Conservation (phyloP, 2,329 filamentous ascomycete species). For the Colletotrichum spaethianum region DNA sequence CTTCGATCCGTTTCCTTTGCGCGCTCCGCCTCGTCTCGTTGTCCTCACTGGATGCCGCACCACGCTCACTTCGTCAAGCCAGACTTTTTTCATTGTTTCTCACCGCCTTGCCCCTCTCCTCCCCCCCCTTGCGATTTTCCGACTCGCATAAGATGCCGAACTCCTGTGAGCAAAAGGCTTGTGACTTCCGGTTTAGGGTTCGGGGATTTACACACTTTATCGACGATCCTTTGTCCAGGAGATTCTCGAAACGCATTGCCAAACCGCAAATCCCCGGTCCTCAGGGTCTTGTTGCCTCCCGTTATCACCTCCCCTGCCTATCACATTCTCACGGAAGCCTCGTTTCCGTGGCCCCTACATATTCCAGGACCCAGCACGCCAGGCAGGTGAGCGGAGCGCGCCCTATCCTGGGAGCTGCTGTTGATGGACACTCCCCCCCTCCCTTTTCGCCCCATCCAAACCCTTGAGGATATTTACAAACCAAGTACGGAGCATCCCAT, state of each 20-base stretch:
- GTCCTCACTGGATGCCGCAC: too few species aligned
- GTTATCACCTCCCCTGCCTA: neutral
- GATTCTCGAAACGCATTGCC: constrained; percentile 37
- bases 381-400: constrained; percentile 16
- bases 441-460: neutral
- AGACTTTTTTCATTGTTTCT: neutral
- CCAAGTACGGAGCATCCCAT: neutral
- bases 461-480: constrained; percentile 28
- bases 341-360: constrained; percentile 29
- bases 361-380: neutral
- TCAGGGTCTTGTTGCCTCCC: constrained; percentile 24
- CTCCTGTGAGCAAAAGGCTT: constrained; percentile 11
- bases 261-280: constrained; percentile 33
- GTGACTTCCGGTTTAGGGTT: constrained; percentile 35
- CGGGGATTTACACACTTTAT: constrained; percentile 40
- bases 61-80: too few species aligned
- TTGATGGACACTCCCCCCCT: neutral
- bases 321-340: constrained; percentile 16
- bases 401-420: neutral
- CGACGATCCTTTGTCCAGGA: constrained; percentile 33
- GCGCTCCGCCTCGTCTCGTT: too few species aligned
- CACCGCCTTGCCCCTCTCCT: neutral
- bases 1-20: too few species aligned
- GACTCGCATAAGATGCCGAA: constrained; percentile 7
- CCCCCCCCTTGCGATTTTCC: neutral